Evolutionary conservation across 2,329 filamentous ascomycete genomes (phyloP).

Genomic region (Sclerotinia glacialis): DNA sequence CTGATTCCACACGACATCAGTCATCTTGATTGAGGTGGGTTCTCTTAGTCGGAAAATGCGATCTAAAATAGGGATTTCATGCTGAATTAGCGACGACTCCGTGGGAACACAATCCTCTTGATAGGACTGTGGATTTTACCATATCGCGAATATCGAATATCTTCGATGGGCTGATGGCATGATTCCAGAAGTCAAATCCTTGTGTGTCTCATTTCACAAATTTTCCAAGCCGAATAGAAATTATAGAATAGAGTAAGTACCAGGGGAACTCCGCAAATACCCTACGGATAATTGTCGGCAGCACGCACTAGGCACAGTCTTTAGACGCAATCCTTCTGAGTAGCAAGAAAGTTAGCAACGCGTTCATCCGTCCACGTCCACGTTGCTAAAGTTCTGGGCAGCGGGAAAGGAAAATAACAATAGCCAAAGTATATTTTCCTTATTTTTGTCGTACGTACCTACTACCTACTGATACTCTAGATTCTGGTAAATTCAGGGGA

Average conservation of each 20-base stretch:
- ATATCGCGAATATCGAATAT: background rate
- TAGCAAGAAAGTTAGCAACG: background rate
- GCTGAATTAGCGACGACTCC: background rate
- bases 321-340: background rate
- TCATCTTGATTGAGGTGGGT: background rate
- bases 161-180: background rate
- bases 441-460: background rate
- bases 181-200: background rate
- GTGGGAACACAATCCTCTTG: background rate
- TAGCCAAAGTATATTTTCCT: background rate
- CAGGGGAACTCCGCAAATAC: background rate
- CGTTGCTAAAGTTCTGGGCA: background rate
- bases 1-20: background rate
- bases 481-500: conserved; percentile 1
- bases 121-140: background rate
- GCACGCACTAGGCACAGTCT: background rate
- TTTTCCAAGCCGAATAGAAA: background rate
- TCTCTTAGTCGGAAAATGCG: background rate
- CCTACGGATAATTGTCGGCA: background rate
- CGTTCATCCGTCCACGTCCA: background rate
- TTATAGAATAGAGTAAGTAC: background rate
- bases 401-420: background rate
- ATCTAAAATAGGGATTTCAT: background rate
- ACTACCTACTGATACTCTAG: background rate
- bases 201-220: background rate